Base-by-base conservation (phyloP, 805 yeast species). In the Lachancea nothofagi region DNA sequence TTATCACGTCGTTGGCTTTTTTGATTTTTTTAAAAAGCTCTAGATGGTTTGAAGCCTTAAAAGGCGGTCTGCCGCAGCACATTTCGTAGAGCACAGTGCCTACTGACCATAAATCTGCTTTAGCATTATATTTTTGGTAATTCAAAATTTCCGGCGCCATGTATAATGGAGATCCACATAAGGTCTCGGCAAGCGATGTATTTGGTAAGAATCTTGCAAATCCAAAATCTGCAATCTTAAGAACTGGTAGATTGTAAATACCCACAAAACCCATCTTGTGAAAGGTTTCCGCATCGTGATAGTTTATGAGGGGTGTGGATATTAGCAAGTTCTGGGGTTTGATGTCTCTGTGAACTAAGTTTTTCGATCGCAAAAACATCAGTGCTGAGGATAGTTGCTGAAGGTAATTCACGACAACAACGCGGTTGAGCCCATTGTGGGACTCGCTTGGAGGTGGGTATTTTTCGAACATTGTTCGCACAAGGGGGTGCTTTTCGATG, bases 111-210 rank as follows among this genome's bases (percentile, higher is more conserved):
- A 93, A 65, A 59, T 93, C 98, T 0, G 97, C 97, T 59, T 88
- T 89, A 4, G 97, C 98, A 51, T 89, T 88, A 65, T 93, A 93
- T 63, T 88, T 93, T 59, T 93, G 97, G 56, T 86, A 89, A 47
- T 95, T 72, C 51, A 93, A 68, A 34, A 93, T 93, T 64, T 93
- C 98, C 0, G 98, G 98, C 0, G 98, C 98, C 98, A 93, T 93
- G 64, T 93, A 93, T 31, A 93, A 72, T 3, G 98, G 98, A 8
- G 96, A 86, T 1, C 98, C 98, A 70, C 98, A 93, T 49, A 93
- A 69, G 1, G 98, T 93, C 59, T 93, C 98, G 1, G 97, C 97
- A 76, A 93, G 71, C 1, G 96, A 81, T 2, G 97, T 83, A 36
- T 84, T 79, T 5, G 98, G 98, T 53, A 93, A 70, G 57, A 89